These are phyloP conservation scores for Dendrocalamus sinicus DNA, from an alignment of 176 grass and related monocot species.

Conservation along the genomic window DNA sequence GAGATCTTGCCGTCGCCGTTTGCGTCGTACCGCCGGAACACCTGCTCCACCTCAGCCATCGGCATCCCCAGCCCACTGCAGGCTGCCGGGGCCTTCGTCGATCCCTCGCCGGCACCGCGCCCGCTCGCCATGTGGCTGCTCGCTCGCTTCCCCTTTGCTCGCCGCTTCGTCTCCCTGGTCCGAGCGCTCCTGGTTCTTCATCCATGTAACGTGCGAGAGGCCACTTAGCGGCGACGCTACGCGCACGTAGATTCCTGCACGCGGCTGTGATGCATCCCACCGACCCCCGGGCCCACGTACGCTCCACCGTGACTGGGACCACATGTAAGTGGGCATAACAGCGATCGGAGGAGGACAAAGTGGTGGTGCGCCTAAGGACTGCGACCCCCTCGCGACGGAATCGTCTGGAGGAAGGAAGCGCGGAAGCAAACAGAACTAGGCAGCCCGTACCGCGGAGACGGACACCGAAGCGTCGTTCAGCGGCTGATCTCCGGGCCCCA, in stretches of 20 bases:
- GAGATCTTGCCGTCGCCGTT: slow-evolving; percentile 80
- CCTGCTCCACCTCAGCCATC: slow-evolving; percentile 53
- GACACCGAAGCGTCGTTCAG: background rate
- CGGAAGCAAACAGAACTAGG: background rate
- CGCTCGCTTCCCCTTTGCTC: background rate
- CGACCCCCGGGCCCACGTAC: background rate
- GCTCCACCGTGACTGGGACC: background rate
- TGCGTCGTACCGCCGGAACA: slow-evolving; percentile 63
- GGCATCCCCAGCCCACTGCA: slow-evolving; percentile 33
- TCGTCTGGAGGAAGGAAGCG: background rate
- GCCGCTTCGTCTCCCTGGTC: background rate
- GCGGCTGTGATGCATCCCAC: rapidly evolving
- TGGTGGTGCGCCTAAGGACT: background rate
- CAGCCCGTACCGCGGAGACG: background rate
- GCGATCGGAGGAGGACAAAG: background rate
- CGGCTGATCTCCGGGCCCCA: background rate
- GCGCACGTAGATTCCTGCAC: background rate
- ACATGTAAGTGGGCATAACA: background rate
- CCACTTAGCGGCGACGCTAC: slow-evolving; percentile 10
- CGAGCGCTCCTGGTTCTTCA: slow-evolving; percentile 19
- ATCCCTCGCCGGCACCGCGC: background rate
- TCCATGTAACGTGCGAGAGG: slow-evolving; percentile 20
- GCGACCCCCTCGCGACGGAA: slow-evolving; percentile 8
- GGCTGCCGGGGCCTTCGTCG: background rate
- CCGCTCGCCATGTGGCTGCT: slow-evolving; percentile 31